These are phyloP conservation scores for Phytophthora pisi DNA, from an alignment of 352 stramenopile genomes.

Conservation along the genomic window DNA sequence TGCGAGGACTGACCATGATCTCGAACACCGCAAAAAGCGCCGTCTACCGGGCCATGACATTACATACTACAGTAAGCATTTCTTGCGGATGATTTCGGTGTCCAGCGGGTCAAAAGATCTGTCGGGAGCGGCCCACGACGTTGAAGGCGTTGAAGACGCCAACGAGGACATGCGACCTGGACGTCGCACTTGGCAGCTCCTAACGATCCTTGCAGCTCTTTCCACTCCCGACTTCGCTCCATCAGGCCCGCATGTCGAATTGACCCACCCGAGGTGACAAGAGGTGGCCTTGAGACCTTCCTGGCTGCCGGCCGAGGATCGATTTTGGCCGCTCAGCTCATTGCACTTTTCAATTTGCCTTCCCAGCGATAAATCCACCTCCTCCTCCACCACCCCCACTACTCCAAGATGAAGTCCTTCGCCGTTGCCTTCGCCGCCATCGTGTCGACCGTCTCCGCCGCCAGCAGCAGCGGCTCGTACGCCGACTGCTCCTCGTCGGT, in stretches of 20 bases:
- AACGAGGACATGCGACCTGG: background rate
- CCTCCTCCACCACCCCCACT: slow-evolving; percentile 1
- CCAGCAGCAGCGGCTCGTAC: slow-evolving; percentile 20
- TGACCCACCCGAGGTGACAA: slow-evolving; percentile 10
- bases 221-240: background rate
- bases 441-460: slow-evolving; percentile 24
- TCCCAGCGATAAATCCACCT: slow-evolving; percentile 39
- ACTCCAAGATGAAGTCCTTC: slow-evolving; percentile 39
- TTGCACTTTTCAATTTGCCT: slow-evolving; percentile 43
- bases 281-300: slow-evolving; percentile 8
- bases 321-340: background rate
- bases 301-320: background rate
- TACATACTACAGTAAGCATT: background rate
- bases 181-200: slow-evolving; percentile 11
- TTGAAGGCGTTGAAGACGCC: slow-evolving; percentile 2
- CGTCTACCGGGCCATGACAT: too few species aligned
- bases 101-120: slow-evolving; percentile 7
- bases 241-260: slow-evolving; percentile 3
- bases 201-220: slow-evolving; percentile 19
- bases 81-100: background rate
- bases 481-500: slow-evolving; percentile 30
- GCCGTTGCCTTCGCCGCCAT: slow-evolving; percentile 18
- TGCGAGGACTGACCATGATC: background rate
- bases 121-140: slow-evolving; percentile 15
- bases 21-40: slow-evolving; percentile 5